phyloP scores from a whole-genome alignment of 1,284 basidiomycete genomes.

The Apiotrichum domesticum region DNA sequence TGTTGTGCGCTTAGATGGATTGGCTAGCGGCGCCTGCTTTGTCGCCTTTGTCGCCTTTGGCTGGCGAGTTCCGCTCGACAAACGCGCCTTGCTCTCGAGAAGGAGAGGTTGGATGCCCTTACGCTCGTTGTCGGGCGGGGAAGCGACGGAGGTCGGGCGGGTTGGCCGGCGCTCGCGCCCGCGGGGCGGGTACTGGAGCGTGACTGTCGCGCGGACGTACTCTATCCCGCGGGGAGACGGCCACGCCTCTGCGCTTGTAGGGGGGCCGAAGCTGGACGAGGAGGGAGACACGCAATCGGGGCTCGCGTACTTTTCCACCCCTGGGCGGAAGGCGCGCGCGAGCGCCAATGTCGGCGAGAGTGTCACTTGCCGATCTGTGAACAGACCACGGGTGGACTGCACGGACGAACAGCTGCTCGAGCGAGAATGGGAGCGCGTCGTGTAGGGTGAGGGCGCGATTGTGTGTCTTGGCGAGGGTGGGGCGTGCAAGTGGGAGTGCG shows the following conservation, averaged over 20 bases:
- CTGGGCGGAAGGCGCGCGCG: background rate
- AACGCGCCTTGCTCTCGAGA: background rate
- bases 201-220: background rate
- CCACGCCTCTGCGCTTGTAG: no score
- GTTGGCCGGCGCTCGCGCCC: background rate
- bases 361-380: background rate
- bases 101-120: background rate
- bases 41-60: no score
- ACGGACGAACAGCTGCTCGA: background rate
- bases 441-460: background rate
- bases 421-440: background rate
- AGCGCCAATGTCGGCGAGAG: slow-evolving; percentile 1
- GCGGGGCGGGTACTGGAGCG: background rate
- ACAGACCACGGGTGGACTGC: background rate
- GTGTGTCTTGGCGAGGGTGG: background rate
- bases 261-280: no score
- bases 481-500: background rate
- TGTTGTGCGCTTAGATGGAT: no score
- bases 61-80: background rate
- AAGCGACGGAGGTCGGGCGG: background rate
- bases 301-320: no score
- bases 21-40: background rate
- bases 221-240: background rate
- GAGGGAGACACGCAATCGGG: no score
- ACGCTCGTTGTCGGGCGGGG: background rate